A percentile compares a stretch with the other conserved stretches of the same genome.
These are phyloP conservation scores for Candida vaughaniae DNA, from an alignment of 805 yeast genomes.

Conservation along the genomic window DNA sequence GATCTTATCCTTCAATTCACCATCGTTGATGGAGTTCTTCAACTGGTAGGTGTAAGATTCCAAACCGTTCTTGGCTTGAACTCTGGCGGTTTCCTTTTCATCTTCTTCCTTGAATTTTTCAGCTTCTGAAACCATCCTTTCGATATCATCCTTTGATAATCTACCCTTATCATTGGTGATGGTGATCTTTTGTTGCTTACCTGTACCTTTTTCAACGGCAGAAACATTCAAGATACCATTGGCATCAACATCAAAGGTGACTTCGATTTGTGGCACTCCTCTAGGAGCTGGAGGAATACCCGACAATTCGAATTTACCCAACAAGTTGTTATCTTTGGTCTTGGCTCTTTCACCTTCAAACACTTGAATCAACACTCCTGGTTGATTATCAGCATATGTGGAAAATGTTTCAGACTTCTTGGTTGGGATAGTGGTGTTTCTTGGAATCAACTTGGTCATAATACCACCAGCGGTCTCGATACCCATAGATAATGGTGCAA, in stretches of 20 bases:
- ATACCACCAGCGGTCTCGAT: constrained; percentile 98
- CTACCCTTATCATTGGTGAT: constrained; percentile 94
- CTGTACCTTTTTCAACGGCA: constrained; percentile 93
- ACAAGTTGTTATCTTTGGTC: constrained; percentile 88
- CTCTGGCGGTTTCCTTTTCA: constrained; percentile 74
- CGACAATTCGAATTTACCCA: constrained; percentile 83
- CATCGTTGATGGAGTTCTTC: constrained; percentile 62
- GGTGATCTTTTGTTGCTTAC: constrained; percentile 86
- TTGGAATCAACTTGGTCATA: constrained; percentile 91
- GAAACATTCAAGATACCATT: constrained; percentile 83
- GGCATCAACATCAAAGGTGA: constrained; percentile 83
- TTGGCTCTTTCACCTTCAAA: constrained; percentile 95
- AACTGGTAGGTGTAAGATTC: constrained; percentile 87
- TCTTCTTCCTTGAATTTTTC: constrained; percentile 94
- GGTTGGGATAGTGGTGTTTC: constrained; percentile 95
- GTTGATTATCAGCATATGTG: constrained; percentile 95
- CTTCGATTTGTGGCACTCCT: constrained; percentile 90
- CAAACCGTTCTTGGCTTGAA: constrained; percentile 82
- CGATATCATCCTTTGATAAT: constrained; percentile 89
- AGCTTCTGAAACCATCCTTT: constrained; percentile 97
- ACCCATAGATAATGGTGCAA: constrained; percentile 91
- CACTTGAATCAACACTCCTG: constrained; percentile 90
- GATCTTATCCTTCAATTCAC: constrained; percentile 45
- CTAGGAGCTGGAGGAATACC: constrained; percentile 91
- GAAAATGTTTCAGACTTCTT: constrained; percentile 94